Conservation (phyloP, 2,329 filamentous ascomycete species). For the Sclerotinia nivalis region DNA sequence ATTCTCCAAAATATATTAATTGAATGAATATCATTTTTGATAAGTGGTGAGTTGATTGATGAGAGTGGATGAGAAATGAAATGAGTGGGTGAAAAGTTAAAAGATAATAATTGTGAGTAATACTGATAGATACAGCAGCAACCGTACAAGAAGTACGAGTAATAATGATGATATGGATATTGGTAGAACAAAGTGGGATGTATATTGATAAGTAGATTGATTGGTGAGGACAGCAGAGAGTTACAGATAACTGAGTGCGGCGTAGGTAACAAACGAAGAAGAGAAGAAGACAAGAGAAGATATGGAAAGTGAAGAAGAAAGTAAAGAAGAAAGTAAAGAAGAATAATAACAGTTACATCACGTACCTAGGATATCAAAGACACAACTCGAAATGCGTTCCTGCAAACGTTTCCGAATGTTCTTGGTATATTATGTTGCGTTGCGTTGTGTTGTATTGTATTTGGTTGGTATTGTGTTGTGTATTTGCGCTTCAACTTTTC, state of each 20-base stretch:
- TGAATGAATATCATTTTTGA: background rate
- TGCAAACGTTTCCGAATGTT: conserved; percentile 10
- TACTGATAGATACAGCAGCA: background rate
- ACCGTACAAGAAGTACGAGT: background rate
- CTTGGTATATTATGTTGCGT: background rate
- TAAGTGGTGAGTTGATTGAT: background rate
- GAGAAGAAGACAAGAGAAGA: background rate
- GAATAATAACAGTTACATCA: background rate
- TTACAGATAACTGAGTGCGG: background rate
- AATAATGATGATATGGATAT: background rate
- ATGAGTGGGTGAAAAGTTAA: conserved; percentile 1
- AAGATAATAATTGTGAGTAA: conserved; percentile 5
- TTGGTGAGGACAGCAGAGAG: conserved; percentile 3
- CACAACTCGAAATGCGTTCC: background rate
- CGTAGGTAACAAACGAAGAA: background rate
- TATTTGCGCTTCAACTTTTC: background rate
- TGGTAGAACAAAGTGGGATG: conserved; percentile 4
- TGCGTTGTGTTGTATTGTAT: background rate
- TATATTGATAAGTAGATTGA: background rate
- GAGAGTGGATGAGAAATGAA: background rate
- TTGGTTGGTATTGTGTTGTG: background rate
- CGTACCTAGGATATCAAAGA: conserved; percentile 2
- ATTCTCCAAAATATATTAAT: background rate
- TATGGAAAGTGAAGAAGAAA: background rate
- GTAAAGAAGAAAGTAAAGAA: background rate